Evolutionary conservation across 495 filamentous ascomycete genomes (phyloP), one percentile per base, ranked within the genome.

Genomic region (Penicillium subrubescens): DNA sequence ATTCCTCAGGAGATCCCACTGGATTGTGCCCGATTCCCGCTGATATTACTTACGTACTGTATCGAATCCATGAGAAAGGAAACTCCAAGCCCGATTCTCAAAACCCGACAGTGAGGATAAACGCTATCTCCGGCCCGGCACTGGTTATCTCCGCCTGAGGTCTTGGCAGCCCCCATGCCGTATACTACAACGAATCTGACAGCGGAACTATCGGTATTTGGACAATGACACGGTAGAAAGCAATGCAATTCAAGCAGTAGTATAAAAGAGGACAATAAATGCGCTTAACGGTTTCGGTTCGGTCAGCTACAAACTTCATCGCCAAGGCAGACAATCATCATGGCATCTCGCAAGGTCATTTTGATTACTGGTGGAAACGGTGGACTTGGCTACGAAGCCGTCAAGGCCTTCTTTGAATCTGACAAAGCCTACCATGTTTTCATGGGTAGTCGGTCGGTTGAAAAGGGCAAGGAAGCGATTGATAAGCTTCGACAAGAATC

Each of bases 351-450:
- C 12, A 63, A 63, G 43, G 57, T 63, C 29, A 29, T 67, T 6
- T 8, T 60, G 21, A 11, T 67, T 12, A 67, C 65, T 2, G 67
- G 67, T 17, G 67, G 59, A 17, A 68, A 68, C 34, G 33, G 62
- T 46, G 66, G 66, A 1, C 39, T 68, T 27, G 66, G 66, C 29
- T 62, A 65, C 37, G 66, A 68, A 31, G 57, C 63, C 4, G 67
- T 69, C 3, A 65, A 69, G 21, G 67, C 63, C 0, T 46, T 69
- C 15, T 34, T 52, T 3, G 34, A 62, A 31, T 43, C 59, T 1
- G 33, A 62, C 8, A 65, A 58, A 17, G n/a, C 60, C 4, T 69
- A 69, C 12, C 62, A 50, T 33, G 56, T 66, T 17, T 25, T 69
- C 5, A 55, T 69, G 58, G 55, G 59, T 8, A 66, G 63, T 43